phyloP scores from a whole-genome alignment of 129 eudicot genomes.

The Apium graveolens region DNA sequence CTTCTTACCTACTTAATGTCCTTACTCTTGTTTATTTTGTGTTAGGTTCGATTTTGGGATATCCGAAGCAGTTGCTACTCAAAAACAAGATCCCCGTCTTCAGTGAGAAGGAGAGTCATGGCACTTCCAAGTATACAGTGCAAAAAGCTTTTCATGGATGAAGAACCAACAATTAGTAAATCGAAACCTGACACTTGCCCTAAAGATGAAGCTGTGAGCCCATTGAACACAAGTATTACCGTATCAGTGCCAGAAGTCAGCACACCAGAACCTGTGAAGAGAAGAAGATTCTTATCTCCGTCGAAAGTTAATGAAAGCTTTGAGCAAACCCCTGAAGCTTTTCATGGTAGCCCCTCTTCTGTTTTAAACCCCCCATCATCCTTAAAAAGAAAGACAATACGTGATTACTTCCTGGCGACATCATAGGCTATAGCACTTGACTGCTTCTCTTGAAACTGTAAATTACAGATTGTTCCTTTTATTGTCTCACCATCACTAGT shows the following conservation, averaged over 20 bases:
- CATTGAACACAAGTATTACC: constrained; percentile 15
- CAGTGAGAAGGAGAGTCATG: constrained; percentile 52
- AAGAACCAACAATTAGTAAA: constrained; percentile 14
- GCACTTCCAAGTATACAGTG: constrained; percentile 40
- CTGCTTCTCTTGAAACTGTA: neutral
- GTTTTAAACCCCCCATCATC: constrained; percentile 90
- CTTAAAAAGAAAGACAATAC: constrained; percentile 69
- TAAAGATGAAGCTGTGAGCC: constrained; percentile 11
- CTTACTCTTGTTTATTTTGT: neutral
- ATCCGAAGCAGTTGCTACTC: constrained; percentile 58
- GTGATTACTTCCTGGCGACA: constrained; percentile 62
- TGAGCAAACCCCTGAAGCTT: constrained; percentile 55
- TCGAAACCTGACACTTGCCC: constrained; percentile 13
- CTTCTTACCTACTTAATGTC: neutral
- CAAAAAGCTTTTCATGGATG: constrained; percentile 38
- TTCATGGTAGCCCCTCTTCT: constrained; percentile 69
- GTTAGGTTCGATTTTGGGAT: constrained; percentile 78
- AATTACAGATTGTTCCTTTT: neutral
- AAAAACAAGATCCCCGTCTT: constrained; percentile 50
- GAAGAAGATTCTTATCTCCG: constrained; percentile 19
- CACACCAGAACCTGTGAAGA: constrained; percentile 51
- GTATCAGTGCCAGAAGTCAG: constrained; percentile 35
- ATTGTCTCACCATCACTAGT: neutral
- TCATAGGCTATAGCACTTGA: constrained; percentile 13
- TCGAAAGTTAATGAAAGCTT: constrained; percentile 24